phyloP scores from a whole-genome alignment of 306 rosid species.

The Phaseolus lunatus region DNA sequence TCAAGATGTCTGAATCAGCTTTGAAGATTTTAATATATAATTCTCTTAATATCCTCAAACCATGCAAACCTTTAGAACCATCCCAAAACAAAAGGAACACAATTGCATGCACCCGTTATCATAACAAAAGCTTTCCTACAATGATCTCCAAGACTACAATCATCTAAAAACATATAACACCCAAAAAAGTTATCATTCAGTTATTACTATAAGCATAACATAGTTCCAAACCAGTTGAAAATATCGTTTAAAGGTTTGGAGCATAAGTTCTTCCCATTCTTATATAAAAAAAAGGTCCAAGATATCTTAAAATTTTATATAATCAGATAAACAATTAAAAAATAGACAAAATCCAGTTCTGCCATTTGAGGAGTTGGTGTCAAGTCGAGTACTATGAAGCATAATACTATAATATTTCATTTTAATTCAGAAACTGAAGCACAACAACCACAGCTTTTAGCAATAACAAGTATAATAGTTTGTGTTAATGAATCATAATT shows the following conservation, averaged over 20 bases:
- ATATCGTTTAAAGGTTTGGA: background rate
- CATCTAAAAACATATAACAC: constrained; percentile 10
- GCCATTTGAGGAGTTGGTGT: background rate
- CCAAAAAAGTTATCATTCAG: background rate
- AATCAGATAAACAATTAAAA: constrained; percentile 16
- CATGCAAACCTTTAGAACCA: background rate
- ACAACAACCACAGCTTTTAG: background rate
- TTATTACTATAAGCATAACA: background rate
- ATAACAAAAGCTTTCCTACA: constrained; percentile 1
- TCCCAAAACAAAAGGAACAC: constrained; percentile 23
- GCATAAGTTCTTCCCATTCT: constrained; percentile 5
- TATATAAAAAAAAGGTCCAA: constrained; percentile 22
- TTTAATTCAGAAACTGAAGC: constrained; percentile 10
- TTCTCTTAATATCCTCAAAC: background rate
- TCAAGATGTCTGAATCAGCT: constrained; percentile 3
- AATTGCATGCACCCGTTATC: background rate
- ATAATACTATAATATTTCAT: constrained; percentile 13
- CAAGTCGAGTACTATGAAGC: background rate
- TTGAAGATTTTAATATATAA: constrained; percentile 7
- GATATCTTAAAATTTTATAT: background rate
- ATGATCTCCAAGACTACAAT: background rate
- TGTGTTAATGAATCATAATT: constrained; percentile 25
- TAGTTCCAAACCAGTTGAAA: constrained; percentile 2
- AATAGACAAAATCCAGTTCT: background rate
- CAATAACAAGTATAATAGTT: constrained; percentile 45